Conservation (phyloP, 164 flowering plant species). For the Aristolochia fimbriata region DNA sequence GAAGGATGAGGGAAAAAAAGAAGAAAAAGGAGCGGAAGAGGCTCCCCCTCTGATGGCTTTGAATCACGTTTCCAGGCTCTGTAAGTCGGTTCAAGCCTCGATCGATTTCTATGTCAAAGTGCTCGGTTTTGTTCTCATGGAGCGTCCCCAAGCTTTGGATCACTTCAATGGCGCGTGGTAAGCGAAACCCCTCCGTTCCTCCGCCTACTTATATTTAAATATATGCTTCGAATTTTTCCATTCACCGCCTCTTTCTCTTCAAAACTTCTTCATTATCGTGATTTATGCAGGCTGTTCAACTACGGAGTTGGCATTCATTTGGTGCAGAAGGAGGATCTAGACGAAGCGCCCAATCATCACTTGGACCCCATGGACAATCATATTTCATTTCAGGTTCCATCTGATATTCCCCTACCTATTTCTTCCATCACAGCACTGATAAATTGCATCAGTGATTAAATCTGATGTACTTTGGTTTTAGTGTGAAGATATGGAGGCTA, state of each 20-base stretch:
- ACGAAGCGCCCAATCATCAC: conserved; percentile 20
- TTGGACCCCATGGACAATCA: conserved; percentile 72
- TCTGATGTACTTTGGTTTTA: conserved; percentile 5
- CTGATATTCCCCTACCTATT: not conserved
- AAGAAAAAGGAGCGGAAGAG: conserved; percentile 4
- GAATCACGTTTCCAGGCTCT: conserved; percentile 62
- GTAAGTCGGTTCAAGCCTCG: conserved; percentile 43
- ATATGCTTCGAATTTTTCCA: no score
- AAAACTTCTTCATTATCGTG: no score
- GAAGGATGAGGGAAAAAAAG: not conserved
- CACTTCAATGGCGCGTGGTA: conserved; percentile 53
- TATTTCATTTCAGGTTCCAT: conserved; percentile 33
- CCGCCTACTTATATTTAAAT: no score
- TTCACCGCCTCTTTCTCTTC: no score
- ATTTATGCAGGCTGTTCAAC: conserved; percentile 44
- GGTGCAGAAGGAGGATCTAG: conserved; percentile 31
- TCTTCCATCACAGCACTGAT: not conserved
- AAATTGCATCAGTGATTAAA: not conserved
- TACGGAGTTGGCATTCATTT: conserved; percentile 59
- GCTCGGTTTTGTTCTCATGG: conserved; percentile 44
- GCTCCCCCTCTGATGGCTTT: conserved; percentile 37
- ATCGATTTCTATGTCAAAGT: conserved; percentile 45
- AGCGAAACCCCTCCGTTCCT: not conserved
- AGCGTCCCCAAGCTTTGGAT: conserved; percentile 44
- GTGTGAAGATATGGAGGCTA: conserved; percentile 48